Evolutionary conservation across 108 stramenopile species (phyloP), one percentile per base, ranked within the genome.

Genomic region (Nitzschia sp.): DNA sequence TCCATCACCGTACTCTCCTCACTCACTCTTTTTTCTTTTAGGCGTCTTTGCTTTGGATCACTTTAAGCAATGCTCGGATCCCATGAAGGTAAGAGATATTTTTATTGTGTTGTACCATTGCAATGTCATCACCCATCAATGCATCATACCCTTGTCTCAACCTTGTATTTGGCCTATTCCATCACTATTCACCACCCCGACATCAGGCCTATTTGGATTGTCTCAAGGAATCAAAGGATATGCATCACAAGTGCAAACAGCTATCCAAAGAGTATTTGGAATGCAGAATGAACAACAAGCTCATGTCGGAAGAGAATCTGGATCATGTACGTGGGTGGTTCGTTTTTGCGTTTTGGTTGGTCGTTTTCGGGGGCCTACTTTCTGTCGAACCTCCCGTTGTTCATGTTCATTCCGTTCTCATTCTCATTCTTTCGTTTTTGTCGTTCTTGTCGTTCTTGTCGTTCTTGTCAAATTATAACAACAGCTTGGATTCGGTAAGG

Each of bases 291-390:
- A 86, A 93, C 67, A 67, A 80, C 8, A 52, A 80, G 46, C 75
- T 94, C 10, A 94, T 94, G 93, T 83, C 89, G 37, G 59, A 77
- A 52, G 92, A 93, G 67, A 83, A 93, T 84, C 65, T 93, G 53
- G 86, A 90, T 61, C 51, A 83, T 83, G 80, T 83, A 63, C 41
- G 75, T 76, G 44, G 8, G 7, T 19, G 7, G 15, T n/a, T n/a
- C n/a, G n/a, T n/a, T n/a, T n/a, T n/a, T n/a, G n/a, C n/a, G n/a
- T n/a, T n/a, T n/a, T n/a, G n/a, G n/a, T n/a, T n/a, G n/a, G n/a
- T n/a, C n/a, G n/a, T n/a, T n/a, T n/a, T n/a, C n/a, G n/a, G n/a
- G n/a, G n/a, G n/a, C 3, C 9, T 10, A 17, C 17, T 7, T 50
- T 21, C 46, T 63, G 20, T 54, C 15, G 34, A 12, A 34, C 29